phyloP scores from a whole-genome alignment of 345 rosid genomes.

The Ailanthus altissimus region DNA sequence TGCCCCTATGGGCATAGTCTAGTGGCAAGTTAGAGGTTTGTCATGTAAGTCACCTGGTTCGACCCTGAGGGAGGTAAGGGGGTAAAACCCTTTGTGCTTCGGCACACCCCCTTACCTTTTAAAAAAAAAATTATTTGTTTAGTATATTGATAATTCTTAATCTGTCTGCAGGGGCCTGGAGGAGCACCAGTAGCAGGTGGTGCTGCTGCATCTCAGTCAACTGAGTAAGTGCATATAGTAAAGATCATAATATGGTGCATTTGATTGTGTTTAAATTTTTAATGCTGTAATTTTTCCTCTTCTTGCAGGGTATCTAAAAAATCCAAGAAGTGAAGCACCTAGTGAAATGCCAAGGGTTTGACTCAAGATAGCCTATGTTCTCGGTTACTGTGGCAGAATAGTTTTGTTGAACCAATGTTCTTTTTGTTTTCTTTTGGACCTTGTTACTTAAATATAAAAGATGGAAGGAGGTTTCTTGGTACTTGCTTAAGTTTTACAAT shows the following conservation, averaged over 20 bases:
- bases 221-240: slow-evolving; percentile 33
- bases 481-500: slow-evolving; percentile 2
- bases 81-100: too few relatives aligned
- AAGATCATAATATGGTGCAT: background rate
- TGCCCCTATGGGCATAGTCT: too few relatives aligned
- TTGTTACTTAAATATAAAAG: slow-evolving; percentile 18
- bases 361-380: slow-evolving; percentile 12
- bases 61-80: too few relatives aligned
- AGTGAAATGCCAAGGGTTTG: slow-evolving; percentile 8
- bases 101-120: too few relatives aligned
- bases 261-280: background rate
- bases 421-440: slow-evolving; percentile 23
- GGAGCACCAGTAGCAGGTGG: slow-evolving; percentile 43
- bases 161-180: slow-evolving; percentile 55
- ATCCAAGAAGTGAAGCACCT: slow-evolving; percentile 51
- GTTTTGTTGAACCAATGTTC: slow-evolving; percentile 26
- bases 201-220: slow-evolving; percentile 37
- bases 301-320: slow-evolving; percentile 50
- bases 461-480: slow-evolving; percentile 17
- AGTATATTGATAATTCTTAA: background rate
- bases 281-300: background rate
- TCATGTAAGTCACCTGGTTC: too few relatives aligned
- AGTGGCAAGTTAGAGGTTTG: too few relatives aligned
- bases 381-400: slow-evolving; percentile 25
- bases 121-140: too few relatives aligned